A percentile compares a stretch with the other conserved stretches of the same genome.
Conservation (phyloP, 345 rosid genomes). For the Ricinus communis region DNA sequence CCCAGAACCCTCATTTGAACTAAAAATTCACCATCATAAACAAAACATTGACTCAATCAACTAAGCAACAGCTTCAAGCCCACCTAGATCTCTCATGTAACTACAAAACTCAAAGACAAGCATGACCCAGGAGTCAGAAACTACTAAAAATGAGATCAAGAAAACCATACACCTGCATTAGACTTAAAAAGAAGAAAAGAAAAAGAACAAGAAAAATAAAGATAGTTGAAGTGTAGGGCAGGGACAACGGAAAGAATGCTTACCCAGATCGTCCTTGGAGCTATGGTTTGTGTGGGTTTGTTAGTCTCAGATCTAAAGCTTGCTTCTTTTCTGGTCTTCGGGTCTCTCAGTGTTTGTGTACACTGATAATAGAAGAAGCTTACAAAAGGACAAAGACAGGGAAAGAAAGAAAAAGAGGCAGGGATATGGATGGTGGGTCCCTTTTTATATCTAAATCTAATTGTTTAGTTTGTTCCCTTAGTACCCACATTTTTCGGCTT, state of each 20-base stretch:
- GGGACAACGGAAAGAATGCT: not conserved
- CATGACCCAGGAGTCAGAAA: slow-evolving; percentile 24
- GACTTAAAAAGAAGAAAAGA: not conserved
- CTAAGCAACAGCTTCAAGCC: slow-evolving; percentile 12
- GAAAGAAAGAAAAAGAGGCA: no score
- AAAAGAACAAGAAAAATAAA: not conserved
- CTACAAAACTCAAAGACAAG: slow-evolving; percentile 15
- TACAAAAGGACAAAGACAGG: slow-evolving; percentile 26
- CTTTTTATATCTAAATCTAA: not conserved
- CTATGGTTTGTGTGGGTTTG: slow-evolving; percentile 11
- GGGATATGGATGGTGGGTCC: slow-evolving; percentile 28
- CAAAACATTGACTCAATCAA: slow-evolving; percentile 20
- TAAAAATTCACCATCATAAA: slow-evolving; percentile 14
- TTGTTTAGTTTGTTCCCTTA: not conserved
- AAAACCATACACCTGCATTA: slow-evolving; percentile 14
- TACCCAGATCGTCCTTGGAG: slow-evolving; percentile 25
- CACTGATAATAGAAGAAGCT: slow-evolving; percentile 16
- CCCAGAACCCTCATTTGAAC: not conserved
- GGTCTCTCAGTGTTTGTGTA: not conserved
- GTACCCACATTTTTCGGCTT: slow-evolving; percentile 13
- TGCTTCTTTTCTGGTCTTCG: not conserved
- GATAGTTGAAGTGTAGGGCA: slow-evolving; percentile 3
- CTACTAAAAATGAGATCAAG: slow-evolving; percentile 32
- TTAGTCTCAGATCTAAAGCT: slow-evolving; percentile 49
- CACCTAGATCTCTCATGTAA: slow-evolving; percentile 31